Base-by-base conservation (phyloP, 257 asterid genomes). In the Linaria vulgaris region DNA sequence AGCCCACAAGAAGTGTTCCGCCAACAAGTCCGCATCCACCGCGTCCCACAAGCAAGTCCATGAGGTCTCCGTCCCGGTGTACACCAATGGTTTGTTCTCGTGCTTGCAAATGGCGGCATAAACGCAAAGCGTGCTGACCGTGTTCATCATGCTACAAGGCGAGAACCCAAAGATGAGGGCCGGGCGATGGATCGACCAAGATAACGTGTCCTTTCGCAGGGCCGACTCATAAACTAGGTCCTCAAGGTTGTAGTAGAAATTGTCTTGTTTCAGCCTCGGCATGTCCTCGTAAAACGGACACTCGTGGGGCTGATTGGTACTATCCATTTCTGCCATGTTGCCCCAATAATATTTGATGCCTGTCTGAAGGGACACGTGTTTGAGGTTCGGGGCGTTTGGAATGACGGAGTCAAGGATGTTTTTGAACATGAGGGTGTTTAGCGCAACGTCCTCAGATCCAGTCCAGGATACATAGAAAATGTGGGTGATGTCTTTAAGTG, bases 1-100 rank as follows among this genome's bases (percentile, higher is more conserved):
- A 0, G 91, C 75, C 96, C 96, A 88, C 11, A 88, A 75, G n/a
- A 83, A 82, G 21, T 88, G 96, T 66, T 85, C 96, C 0, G 92
- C 96, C 3, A 82, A 69, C 45, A 88, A 70, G 39, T 88, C 88
- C 0, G 96, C 84, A 48, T 88, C 92, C 0, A 86, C 81, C 5
- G 87, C 83, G 44, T 83, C 80, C 13, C 82, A 79, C 58, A 82
- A 66, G 14, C 82, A 76, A 0, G 76, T 78, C 84, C 86, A 88
- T 4, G 88, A 83, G 0, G 47, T 80, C 41, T 80, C 75, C 0
- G 84, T 74, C 4, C 96, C 95, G 0, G 95, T 85, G 68, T 83
- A 86, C 67, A 45, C 84, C 60, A 83, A 45, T 0, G 92, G 88
- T 63, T 70, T 57, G 22, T 77, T 81, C 59, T 82, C 86, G n/a